Evolutionary conservation across 345 rosid genomes (phyloP), one percentile per base, ranked within the genome.

Genomic region (Eucalyptus sp.): DNA sequence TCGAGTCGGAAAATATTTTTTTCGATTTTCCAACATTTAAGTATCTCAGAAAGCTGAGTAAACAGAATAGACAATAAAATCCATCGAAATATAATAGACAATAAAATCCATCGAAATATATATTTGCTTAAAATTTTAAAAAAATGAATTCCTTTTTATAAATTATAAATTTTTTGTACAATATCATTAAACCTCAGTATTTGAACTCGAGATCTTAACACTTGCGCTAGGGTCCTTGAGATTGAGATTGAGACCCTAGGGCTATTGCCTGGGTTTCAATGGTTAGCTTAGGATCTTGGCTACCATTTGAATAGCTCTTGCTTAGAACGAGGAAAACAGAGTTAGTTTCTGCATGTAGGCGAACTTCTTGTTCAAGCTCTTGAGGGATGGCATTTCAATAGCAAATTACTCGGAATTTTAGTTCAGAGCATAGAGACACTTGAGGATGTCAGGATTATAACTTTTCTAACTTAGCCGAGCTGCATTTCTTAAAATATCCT

Each of bases 321-420:
- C 25, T 52, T 52, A 20, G 5, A 52, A 52, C 1, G 0, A 52
- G 25, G 4, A 52, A 52, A 52, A 52, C 1, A 1, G 0, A 52
- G 25, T 52, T 0, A 20, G 0, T 8, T 52, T 52, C 0, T 20
- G 1, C 2, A 3, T 52, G 1, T 52, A 3, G 25, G 10, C 25
- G 8, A 52, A 52, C 20, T 52, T 52, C 2, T 7, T 52, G 10
- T 52, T 52, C 1, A 52, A 52, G 1, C 5, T 2, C 10, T 52
- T 52, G 0, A 20, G 1, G 2, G 2, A 52, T 0, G 8, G 2
- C 5, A 0, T 18, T 52, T 52, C 20, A 52, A 1, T 0, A 52
- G 0, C 2, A 20, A 52, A 52, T 0, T 52, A 20, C 2, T 52
- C 10, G 2, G 1, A 4, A 2, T 7, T 52, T 52, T 52, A 52